These are phyloP conservation scores for Phylloporus scabripes DNA, from an alignment of 768 basidiomycete genomes.

Conservation along the genomic window DNA sequence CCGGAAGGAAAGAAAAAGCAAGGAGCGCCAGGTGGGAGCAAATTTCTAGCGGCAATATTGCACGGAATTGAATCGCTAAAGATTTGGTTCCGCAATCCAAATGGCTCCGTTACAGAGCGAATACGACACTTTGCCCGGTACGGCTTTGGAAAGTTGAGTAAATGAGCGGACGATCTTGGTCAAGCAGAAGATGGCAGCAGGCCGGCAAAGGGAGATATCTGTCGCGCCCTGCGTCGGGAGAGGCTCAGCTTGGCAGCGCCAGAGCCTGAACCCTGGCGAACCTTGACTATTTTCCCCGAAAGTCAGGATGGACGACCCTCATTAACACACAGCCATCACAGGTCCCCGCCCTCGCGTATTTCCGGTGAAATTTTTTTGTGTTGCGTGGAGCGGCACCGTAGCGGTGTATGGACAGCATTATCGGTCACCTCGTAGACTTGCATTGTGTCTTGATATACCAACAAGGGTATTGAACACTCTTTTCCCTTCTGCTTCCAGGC, in stretches of 20 bases:
- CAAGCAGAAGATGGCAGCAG: conserved; percentile 7
- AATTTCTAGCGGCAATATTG: conserved; percentile 32
- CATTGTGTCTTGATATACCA: conserved; percentile 16
- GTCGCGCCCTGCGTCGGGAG: conserved; percentile 19
- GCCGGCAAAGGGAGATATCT: conserved; percentile 7
- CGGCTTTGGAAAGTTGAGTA: conserved; percentile 23
- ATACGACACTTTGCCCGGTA: conserved; percentile 27
- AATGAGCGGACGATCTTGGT: conserved; percentile 23
- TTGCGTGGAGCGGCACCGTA: conserved; percentile 14
- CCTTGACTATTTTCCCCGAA: conserved; percentile 31
- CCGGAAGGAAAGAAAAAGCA: conserved; percentile 28
- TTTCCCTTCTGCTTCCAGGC: conserved; percentile 24
- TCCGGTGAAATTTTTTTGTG: conserved; percentile 32
- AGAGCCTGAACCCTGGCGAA: conserved; percentile 29
- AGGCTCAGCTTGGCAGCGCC: conserved; percentile 25
- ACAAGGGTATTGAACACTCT: no score
- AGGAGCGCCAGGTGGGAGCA: conserved; percentile 26
- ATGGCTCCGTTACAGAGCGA: conserved; percentile 26
- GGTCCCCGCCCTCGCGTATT: conserved; percentile 37
- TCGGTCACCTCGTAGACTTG: no score
- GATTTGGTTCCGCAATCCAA: conserved; percentile 33
- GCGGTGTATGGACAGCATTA: not conserved
- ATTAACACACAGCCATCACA: conserved; percentile 35
- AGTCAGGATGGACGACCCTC: conserved; percentile 28
- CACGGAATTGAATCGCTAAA: conserved; percentile 35